Base-by-base conservation (phyloP, 2,329 filamentous ascomycete species). In the Helotiales sp. region DNA sequence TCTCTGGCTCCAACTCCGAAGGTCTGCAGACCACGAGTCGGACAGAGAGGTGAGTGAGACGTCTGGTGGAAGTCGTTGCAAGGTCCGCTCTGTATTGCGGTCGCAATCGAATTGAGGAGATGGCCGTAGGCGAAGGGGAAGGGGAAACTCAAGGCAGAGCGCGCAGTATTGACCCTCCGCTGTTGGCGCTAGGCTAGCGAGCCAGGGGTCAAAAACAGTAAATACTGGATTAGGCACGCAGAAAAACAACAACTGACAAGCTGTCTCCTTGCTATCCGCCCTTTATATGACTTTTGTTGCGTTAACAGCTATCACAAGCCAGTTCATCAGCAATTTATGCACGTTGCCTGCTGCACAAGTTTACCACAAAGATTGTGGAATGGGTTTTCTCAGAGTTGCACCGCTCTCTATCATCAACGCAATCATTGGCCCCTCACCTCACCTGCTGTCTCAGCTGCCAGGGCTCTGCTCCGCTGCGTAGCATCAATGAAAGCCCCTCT, bases 151-250 rank as follows among this genome's bases (percentile, higher is more conserved):
- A 10, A 57, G 54, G 50, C 8, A 55, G 28, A 30, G 11, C 57
- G 22, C 57, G 22, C 40, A 30, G 11, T 60, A 32, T 28, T 47
- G 57, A 60, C 57, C 57, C 47, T 52, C 17, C 17, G 3, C 40
- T n/a, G 47, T 7, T 28, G 52, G 54, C 54, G 32, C 54, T 55
- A 55, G 50, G 50, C 11, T 62, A 60, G 57, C 24, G 43, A 49
- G 57, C 37, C 61, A 63, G 49, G 49, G 61, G 45, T 61, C 15
- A 24, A 30, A 15, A 34, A 22, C 34, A 28, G 47, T 60, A 60
- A 45, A 49, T 20, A 63, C 30, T 22, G 22, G 47, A 22, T 40
- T 45, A 40, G 43, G 45, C 49, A 28, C 45, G 49, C 45, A 32
- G 24, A 45, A 30, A 28, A n/a, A 45, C 61, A 55, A 24, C 34